Evolutionary conservation across 1,284 basidiomycete genomes (phyloP).

Genomic region (Somion occarium): DNA sequence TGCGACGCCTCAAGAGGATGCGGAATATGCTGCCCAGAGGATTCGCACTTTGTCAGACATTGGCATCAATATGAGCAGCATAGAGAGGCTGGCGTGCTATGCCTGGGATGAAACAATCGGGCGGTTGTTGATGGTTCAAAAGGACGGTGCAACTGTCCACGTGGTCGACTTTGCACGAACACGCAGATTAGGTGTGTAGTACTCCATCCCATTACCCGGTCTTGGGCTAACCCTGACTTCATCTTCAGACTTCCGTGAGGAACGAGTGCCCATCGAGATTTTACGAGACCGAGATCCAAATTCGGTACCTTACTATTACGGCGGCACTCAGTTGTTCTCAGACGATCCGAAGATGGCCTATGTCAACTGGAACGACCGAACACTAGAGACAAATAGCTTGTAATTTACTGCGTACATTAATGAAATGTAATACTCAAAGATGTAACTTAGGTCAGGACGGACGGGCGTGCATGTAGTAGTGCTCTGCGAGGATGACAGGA

Average conservation of each 20-base stretch:
- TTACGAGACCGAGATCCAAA: background rate
- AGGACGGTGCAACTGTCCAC: slow-evolving; percentile 23
- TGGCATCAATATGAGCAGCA: background rate
- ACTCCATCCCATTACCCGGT: background rate
- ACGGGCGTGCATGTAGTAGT: too few species aligned
- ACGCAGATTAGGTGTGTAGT: slow-evolving; percentile 28
- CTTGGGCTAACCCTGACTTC: background rate
- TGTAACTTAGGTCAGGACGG: too few species aligned
- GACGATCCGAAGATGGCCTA: background rate
- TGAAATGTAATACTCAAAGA: too few species aligned
- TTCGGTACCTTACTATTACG: background rate
- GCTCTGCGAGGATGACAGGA: too few species aligned
- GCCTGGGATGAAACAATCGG: slow-evolving; percentile 43
- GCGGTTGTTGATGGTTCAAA: slow-evolving; percentile 32
- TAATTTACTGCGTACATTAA: too few species aligned
- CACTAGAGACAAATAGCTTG: too few species aligned
- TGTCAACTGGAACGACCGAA: too few species aligned
- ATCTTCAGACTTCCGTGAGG: background rate
- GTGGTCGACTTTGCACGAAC: slow-evolving; percentile 36
- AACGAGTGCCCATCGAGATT: background rate
- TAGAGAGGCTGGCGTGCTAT: slow-evolving; percentile 9
- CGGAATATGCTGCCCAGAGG: background rate
- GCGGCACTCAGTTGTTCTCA: background rate
- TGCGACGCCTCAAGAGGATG: background rate
- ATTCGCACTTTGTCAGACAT: background rate